A percentile compares a stretch with the other conserved stretches of the same genome.
Evolutionary conservation across 192 early-diverging fungal species (phyloP).

Genomic region (Backusella circina): DNA sequence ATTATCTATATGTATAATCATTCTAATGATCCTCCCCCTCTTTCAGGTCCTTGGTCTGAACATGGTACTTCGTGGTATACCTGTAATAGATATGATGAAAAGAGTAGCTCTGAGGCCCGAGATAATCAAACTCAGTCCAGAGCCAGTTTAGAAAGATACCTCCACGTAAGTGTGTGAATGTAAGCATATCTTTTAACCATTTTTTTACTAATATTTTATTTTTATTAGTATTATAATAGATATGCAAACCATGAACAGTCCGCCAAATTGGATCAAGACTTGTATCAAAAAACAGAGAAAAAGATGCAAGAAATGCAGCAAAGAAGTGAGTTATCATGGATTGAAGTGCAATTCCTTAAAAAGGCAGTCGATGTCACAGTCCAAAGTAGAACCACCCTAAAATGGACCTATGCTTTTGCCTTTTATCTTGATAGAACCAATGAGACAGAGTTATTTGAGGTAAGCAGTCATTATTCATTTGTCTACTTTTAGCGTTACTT

Average conservation of each 20-base stretch:
- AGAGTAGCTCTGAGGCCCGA: constrained; percentile 79
- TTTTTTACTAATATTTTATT: not conserved
- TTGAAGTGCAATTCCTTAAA: constrained; percentile 95
- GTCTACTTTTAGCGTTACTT: too few relatives aligned
- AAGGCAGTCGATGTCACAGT: constrained; percentile 89
- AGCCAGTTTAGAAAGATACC: constrained; percentile 87
- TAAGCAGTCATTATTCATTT: not conserved
- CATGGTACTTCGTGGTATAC: constrained; percentile 95
- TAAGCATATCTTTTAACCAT: not conserved
- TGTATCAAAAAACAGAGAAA: constrained; percentile 82
- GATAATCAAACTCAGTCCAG: constrained; percentile 86
- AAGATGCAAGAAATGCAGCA: constrained; percentile 98
- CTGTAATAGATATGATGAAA: constrained; percentile 96
- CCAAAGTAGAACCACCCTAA: constrained; percentile 86
- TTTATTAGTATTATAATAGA: constrained; percentile 85
- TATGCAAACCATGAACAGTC: constrained; percentile 98
- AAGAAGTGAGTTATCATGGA: constrained; percentile 87
- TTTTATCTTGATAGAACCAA: constrained; percentile 89
- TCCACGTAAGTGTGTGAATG: constrained; percentile 70
- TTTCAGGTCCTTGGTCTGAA: constrained; percentile 76
- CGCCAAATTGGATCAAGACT: constrained; percentile 76
- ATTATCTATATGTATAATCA: not conserved
- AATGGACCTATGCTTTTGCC: constrained; percentile 98
- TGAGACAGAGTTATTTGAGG: constrained; percentile 87
- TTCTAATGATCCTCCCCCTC: not conserved